phyloP scores from a whole-genome alignment of 1,139 yeast genomes.

The Diutina rugosa region DNA sequence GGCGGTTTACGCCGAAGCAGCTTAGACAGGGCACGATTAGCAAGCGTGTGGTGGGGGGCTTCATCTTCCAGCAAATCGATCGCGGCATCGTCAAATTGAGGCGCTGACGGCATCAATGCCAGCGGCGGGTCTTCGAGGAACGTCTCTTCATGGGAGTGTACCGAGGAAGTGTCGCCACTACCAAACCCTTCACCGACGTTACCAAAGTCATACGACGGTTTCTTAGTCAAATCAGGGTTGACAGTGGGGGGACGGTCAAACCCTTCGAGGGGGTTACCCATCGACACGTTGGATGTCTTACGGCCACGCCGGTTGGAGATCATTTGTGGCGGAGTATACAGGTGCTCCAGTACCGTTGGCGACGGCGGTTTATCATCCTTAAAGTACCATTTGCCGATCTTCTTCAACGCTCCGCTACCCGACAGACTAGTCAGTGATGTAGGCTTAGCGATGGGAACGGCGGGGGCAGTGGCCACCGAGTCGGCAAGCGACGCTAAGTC shows the following conservation, averaged over 20 bases:
- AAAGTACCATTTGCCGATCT: constrained; percentile 60
- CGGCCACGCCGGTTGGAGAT: constrained; percentile 30
- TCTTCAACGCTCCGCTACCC: constrained; percentile 18
- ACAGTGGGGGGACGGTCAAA: background rate
- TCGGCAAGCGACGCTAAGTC: constrained; percentile 14
- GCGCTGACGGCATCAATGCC: background rate
- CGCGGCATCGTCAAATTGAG: background rate
- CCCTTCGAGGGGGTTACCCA: background rate
- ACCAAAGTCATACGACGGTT: constrained; percentile 1
- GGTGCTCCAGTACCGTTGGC: constrained; percentile 6
- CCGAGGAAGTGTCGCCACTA: background rate
- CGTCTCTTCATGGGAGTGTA: background rate
- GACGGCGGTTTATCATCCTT: constrained; percentile 26
- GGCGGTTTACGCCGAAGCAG: background rate
- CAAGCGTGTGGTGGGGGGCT: background rate
- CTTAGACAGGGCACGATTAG: background rate
- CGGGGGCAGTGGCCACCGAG: background rate
- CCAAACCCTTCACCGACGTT: background rate
- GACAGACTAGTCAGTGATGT: background rate
- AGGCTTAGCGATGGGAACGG: background rate
- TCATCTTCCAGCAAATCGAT: background rate
- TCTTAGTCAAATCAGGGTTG: background rate
- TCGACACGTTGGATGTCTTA: background rate
- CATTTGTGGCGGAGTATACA: constrained; percentile 52
- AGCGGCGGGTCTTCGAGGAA: background rate